phyloP scores from a whole-genome alignment of 768 basidiomycete species.

The Boletus eberwhitei region DNA sequence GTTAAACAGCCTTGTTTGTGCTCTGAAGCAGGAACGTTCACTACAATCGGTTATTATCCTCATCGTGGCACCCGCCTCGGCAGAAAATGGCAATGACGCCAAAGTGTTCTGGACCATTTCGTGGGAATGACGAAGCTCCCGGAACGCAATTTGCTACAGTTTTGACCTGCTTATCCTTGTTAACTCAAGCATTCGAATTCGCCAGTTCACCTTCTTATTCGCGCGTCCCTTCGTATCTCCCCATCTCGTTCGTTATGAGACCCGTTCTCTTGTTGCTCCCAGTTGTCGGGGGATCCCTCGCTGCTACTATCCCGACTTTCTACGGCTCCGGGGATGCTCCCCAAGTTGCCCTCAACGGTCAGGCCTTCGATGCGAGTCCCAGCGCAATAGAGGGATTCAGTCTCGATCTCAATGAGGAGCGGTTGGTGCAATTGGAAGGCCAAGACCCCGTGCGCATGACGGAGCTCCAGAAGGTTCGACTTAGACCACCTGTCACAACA shows the following conservation, averaged over 20 bases:
- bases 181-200: background rate
- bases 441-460: conserved; percentile 75
- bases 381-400: conserved; percentile 46
- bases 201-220: background rate
- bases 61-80: too few relatives aligned
- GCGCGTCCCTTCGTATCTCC: background rate
- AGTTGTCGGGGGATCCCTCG: conserved; percentile 18
- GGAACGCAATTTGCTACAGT: background rate
- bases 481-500: too few relatives aligned
- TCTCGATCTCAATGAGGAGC: conserved; percentile 66
- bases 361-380: conserved; percentile 23
- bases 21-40: background rate
- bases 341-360: conserved; percentile 29
- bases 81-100: too few relatives aligned
- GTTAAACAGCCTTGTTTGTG: background rate
- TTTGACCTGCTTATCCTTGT: conserved; percentile 13
- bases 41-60: too few relatives aligned
- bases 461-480: conserved; percentile 79
- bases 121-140: too few relatives aligned
- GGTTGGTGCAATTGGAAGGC: conserved; percentile 75
- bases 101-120: too few relatives aligned
- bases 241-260: conserved; percentile 6
- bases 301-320: conserved; percentile 13
- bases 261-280: conserved; percentile 17
- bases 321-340: conserved; percentile 2